These are phyloP conservation scores for Russula abietina DNA, from an alignment of 768 basidiomycete genomes.

Conservation along the genomic window DNA sequence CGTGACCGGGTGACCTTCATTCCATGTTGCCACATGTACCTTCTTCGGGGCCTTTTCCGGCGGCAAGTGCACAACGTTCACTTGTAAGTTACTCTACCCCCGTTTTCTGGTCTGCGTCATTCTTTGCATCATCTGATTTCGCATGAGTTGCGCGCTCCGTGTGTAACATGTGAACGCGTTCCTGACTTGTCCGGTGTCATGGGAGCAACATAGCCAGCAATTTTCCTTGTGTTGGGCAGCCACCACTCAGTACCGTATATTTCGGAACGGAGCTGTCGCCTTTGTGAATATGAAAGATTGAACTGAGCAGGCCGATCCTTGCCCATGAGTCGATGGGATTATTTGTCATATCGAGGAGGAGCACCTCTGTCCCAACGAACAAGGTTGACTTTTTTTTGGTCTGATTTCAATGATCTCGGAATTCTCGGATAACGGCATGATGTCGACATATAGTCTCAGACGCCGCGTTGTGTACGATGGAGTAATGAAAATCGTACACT, in stretches of 20 bases:
- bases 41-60: background rate
- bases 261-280: background rate
- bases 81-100: background rate
- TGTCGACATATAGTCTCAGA: background rate
- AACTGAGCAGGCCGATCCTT: background rate
- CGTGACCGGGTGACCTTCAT: no score
- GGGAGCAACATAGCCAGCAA: background rate
- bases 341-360: background rate
- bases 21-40: background rate
- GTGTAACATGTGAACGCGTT: slow-evolving; percentile 9
- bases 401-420: background rate
- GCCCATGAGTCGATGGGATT: background rate
- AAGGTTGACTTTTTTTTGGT: background rate
- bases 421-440: background rate
- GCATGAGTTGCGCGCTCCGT: slow-evolving; percentile 11
- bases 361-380: background rate
- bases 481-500: background rate
- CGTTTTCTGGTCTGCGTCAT: background rate
- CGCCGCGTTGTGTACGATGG: background rate
- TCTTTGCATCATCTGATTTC: background rate
- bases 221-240: background rate
- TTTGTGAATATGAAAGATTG: background rate
- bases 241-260: background rate
- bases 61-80: background rate
- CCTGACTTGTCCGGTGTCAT: slow-evolving; percentile 3